Conservation (phyloP, 225 moss, liverwort and hornwort species). For the Physcomitrium patens region DNA sequence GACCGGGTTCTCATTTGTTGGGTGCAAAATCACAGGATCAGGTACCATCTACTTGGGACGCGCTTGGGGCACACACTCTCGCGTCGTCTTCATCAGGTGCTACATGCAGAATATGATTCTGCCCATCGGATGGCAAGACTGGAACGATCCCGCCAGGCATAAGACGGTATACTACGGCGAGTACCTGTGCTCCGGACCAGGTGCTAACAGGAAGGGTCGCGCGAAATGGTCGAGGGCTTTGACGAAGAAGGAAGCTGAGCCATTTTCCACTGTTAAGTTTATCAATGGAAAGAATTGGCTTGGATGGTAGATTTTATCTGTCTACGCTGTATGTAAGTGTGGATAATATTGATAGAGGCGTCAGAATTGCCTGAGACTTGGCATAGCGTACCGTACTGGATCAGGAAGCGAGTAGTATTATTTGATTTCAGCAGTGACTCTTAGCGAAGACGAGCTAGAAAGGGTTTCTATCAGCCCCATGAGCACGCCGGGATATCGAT, state of each 20-base stretch:
- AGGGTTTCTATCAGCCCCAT: too few relatives aligned
- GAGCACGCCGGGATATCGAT: too few relatives aligned
- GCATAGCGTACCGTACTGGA: too few relatives aligned
- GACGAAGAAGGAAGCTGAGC: fast-evolving
- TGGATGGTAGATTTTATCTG: too few relatives aligned
- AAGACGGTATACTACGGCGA: slow-evolving; percentile 43
- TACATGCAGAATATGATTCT: slow-evolving; percentile 40
- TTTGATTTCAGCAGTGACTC: too few relatives aligned
- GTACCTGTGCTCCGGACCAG: slow-evolving; percentile 24
- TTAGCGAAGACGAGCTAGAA: too few relatives aligned
- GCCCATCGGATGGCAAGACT: slow-evolving; percentile 37
- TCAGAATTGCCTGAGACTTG: too few relatives aligned
- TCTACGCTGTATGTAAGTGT: too few relatives aligned
- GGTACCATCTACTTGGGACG: slow-evolving; percentile 15
- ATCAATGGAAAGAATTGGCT: slow-evolving; percentile 33
- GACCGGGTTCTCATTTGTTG: slow-evolving; percentile 38
- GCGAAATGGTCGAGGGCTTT: slow-evolving; percentile 28
- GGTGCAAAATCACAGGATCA: slow-evolving; percentile 22
- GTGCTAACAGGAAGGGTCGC: slow-evolving; percentile 6
- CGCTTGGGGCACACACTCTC: too few relatives aligned
- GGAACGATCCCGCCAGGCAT: not conserved
- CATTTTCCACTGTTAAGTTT: not conserved
- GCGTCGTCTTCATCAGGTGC: slow-evolving; percentile 34
- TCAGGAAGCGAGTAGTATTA: too few relatives aligned
- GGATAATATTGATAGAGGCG: too few relatives aligned